These are phyloP conservation scores for Lasiodiplodia hormozganensis DNA, from an alignment of 2,329 filamentous ascomycete genomes.

Conservation along the genomic window DNA sequence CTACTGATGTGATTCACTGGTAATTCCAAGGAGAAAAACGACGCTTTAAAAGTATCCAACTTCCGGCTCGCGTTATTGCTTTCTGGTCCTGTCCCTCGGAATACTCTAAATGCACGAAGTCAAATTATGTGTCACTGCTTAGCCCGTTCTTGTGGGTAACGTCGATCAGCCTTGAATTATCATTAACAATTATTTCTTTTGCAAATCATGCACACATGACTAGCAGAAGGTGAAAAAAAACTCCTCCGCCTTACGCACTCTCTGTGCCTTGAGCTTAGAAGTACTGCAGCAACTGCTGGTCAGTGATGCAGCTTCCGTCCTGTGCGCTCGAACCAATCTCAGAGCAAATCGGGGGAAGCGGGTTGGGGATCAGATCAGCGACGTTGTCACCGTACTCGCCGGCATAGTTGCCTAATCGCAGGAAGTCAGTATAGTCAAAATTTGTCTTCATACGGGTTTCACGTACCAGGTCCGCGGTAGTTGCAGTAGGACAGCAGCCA, in stretches of 20 bases:
- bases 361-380: background rate
- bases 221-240: background rate
- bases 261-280: background rate
- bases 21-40: too few species aligned
- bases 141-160: background rate
- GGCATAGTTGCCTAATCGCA: conserved; percentile 57
- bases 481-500: conserved; percentile 81
- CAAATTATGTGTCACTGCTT: too few species aligned
- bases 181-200: background rate
- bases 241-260: background rate
- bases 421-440: conserved; percentile 41
- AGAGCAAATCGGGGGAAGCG: conserved; percentile 26
- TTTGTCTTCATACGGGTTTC: background rate
- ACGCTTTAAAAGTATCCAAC: too few species aligned
- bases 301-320: conserved; percentile 15
- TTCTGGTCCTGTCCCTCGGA: too few species aligned
- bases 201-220: background rate
- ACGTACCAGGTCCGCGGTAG: conserved; percentile 74
- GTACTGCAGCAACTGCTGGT: conserved; percentile 4
- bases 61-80: too few species aligned
- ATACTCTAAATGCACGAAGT: too few species aligned
- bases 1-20: too few species aligned
- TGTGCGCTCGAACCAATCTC: background rate
- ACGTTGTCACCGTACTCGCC: conserved; percentile 64
- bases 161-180: background rate